These are phyloP conservation scores for Tetrastigma voinierianum DNA, from an alignment of 164 flowering plant species.

Conservation along the genomic window DNA sequence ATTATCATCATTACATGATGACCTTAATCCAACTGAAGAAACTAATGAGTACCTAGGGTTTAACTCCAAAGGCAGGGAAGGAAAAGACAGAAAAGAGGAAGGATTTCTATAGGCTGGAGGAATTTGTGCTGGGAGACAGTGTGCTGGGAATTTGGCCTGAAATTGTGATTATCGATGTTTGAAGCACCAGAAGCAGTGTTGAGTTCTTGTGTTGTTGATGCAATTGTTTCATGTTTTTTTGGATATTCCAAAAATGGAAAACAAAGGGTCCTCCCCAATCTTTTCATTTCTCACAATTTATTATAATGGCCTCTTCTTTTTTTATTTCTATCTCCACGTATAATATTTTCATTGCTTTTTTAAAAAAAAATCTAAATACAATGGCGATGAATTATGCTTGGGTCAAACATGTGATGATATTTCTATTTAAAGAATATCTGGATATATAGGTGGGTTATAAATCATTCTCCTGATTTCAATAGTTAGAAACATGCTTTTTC, in stretches of 20 bases:
- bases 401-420: constrained; percentile 83
- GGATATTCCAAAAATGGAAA: no score
- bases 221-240: constrained; percentile 70
- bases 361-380: neutral
- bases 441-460: constrained; percentile 64
- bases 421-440: constrained; percentile 70
- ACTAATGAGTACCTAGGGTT: no score
- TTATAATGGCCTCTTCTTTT: neutral
- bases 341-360: neutral
- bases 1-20: no score
- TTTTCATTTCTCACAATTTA: neutral
- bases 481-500: no score
- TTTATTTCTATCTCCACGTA: neutral
- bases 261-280: constrained; percentile 57
- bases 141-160: no score
- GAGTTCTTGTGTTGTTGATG: constrained; percentile 39
- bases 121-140: no score
- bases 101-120: no score
- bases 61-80: no score
- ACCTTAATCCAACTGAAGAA: no score
- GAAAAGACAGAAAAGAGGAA: no score
- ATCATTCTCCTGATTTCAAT: neutral
- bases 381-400: constrained; percentile 63
- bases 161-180: constrained; percentile 51
- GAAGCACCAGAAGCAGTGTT: constrained; percentile 57